phyloP scores from a whole-genome alignment of 805 yeast species.

The Jamesozyma piceae region DNA sequence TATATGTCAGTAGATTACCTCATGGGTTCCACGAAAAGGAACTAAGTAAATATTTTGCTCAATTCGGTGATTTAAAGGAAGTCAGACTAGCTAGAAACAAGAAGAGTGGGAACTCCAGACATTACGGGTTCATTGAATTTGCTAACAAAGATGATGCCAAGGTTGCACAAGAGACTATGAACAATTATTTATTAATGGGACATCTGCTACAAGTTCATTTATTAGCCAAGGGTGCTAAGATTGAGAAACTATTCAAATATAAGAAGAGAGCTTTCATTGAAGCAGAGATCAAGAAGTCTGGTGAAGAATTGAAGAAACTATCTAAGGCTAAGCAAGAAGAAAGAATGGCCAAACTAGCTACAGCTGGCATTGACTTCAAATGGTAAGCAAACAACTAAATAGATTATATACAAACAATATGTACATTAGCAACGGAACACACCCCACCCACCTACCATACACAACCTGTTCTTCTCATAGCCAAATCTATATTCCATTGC shows the following conservation, averaged over 20 bases:
- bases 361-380: constrained; percentile 33
- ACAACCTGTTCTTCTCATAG: no score
- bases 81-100: constrained; percentile 80
- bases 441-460: no score
- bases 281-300: constrained; percentile 24
- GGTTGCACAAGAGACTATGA: constrained; percentile 91
- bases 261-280: constrained; percentile 29
- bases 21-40: constrained; percentile 83
- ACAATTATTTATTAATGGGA: constrained; percentile 81
- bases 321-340: constrained; percentile 28
- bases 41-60: constrained; percentile 66
- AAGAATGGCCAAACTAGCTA: constrained; percentile 28
- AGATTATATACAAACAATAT: no score
- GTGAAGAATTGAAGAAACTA: constrained; percentile 26
- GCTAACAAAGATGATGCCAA: constrained; percentile 64
- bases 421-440: no score
- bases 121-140: constrained; percentile 86
- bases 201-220: constrained; percentile 67
- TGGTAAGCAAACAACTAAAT: no score
- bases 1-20: constrained; percentile 89
- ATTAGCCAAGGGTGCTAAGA: constrained; percentile 40
- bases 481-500: no score
- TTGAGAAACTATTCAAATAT: constrained; percentile 31
- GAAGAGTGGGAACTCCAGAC: constrained; percentile 83
- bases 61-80: constrained; percentile 79